A percentile compares a stretch with the other conserved stretches of the same genome.
Evolutionary conservation across 352 stramenopile species (phyloP).

Genomic region (Globisporangium megalacanthum): DNA sequence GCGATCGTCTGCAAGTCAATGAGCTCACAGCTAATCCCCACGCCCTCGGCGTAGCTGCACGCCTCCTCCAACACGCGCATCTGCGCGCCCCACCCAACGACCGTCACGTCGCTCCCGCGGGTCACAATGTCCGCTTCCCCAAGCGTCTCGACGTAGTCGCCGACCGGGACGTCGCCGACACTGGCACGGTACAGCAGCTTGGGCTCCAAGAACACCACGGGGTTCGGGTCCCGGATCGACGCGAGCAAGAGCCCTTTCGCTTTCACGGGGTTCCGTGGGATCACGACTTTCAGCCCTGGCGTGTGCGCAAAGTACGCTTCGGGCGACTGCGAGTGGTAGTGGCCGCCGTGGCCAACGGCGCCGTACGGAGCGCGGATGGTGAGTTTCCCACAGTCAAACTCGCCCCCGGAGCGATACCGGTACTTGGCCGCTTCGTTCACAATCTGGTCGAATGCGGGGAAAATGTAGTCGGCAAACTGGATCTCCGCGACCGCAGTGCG

Average conservation of each 20-base stretch:
- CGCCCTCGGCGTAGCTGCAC: conserved; percentile 81
- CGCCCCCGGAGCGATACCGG: conserved; percentile 95
- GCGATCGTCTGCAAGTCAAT: conserved; percentile 98
- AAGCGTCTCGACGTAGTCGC: conserved; percentile 93
- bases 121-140: conserved; percentile 94
- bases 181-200: conserved; percentile 97
- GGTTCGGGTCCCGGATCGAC: conserved; percentile 95
- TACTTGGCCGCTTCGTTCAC: conserved; percentile 99
- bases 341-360: conserved; percentile 90
- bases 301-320: conserved; percentile 98
- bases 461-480: conserved; percentile 98
- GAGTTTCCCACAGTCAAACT: conserved; percentile 97
- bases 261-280: conserved; percentile 91
- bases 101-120: conserved; percentile 90
- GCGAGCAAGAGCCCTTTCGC: conserved; percentile 96
- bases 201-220: conserved; percentile 97
- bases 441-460: conserved; percentile 95
- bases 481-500: conserved; percentile 98
- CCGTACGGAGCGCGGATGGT: conserved; percentile 95
- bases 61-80: conserved; percentile 83
- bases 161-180: conserved; percentile 94
- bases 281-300: conserved; percentile 96
- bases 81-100: conserved; percentile 93
- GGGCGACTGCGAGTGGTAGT: conserved; percentile 95
- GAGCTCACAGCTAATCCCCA: conserved; percentile 95